Evolutionary conservation across 2,329 filamentous ascomycete species (phyloP), one percentile per base, ranked within the genome.

Genomic region (Chaetomium globosum): DNA sequence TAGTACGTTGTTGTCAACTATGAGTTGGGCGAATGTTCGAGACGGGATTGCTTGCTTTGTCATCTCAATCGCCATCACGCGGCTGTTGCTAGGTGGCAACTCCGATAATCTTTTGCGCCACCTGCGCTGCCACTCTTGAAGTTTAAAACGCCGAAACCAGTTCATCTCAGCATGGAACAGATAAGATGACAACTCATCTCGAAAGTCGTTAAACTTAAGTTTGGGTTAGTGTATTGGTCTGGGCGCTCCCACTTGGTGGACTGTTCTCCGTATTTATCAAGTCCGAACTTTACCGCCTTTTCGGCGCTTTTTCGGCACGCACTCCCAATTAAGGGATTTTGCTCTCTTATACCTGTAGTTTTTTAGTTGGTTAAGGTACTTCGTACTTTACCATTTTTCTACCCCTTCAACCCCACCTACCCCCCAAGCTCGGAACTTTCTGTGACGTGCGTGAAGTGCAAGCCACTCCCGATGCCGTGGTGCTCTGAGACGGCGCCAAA

Each of bases 401-500:
- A 2, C 19, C 39, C 6, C 16, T 39, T 16, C 16, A 12, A 7
- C 39, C 39, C 39, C 39, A 43, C 39, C 39, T n/a, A n/a, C 7
- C 39, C 39, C 16, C 39, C 36, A 39, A 39, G 39, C 16, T n/a
- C 39, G 39, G 39, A 43, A n/a, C 16, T 43, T n/a, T n/a, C 16
- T 43, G 39, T 43, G 39, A 43, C 39, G 39, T 43, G 16, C 39
- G 39, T 43, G 39, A 43, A 43, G 19, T 48, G 19, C n/a, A 21
- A 48, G 46, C 46, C 46, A 48, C n/a, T 48, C 46, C 21, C 46
- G 46, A 1, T 21, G 19, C 46, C 46, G 21, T 23, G 48, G 21
- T 26, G 21, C 21, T 46, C 33, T 51, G 57, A 59, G 57, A 59
- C 57, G 43, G 46, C 46, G 46, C 19, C 19, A 48, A 48, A 43